phyloP scores from a whole-genome alignment of 169 alveolate genomes.

The Cyclospora cayetanensis region DNA sequence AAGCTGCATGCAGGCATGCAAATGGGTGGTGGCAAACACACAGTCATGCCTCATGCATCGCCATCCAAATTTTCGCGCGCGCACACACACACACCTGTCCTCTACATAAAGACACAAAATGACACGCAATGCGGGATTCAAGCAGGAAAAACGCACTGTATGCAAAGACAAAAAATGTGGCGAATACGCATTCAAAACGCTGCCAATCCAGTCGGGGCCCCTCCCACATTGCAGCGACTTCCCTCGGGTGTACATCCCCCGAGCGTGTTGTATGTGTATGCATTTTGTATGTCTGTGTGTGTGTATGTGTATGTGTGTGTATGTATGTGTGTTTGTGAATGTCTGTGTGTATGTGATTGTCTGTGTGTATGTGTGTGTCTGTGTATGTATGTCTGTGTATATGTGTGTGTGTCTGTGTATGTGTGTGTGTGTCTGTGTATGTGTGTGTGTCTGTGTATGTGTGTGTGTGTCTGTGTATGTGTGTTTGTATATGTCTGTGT shows the following conservation, averaged over 20 bases:
- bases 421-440: neutral
- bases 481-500: neutral
- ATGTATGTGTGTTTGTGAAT: too few species aligned
- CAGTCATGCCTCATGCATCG: neutral
- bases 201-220: too few species aligned
- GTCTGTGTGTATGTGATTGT: too few species aligned
- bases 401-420: neutral
- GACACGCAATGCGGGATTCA: neutral
- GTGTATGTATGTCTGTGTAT: too few species aligned
- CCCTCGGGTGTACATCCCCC: neutral
- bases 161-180: too few species aligned
- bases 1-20: neutral
- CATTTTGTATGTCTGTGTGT: too few species aligned
- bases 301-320: neutral
- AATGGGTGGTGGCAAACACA: neutral
- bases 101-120: neutral
- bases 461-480: neutral
- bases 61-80: neutral
- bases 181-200: too few species aligned
- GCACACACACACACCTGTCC: constrained; percentile 19
- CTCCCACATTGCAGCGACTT: too few species aligned
- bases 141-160: too few species aligned
- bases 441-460: neutral
- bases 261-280: neutral
- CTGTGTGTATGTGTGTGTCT: too few species aligned